These are phyloP conservation scores for Leccinellum luteum DNA, from an alignment of 768 basidiomycete species.

Conservation along the genomic window DNA sequence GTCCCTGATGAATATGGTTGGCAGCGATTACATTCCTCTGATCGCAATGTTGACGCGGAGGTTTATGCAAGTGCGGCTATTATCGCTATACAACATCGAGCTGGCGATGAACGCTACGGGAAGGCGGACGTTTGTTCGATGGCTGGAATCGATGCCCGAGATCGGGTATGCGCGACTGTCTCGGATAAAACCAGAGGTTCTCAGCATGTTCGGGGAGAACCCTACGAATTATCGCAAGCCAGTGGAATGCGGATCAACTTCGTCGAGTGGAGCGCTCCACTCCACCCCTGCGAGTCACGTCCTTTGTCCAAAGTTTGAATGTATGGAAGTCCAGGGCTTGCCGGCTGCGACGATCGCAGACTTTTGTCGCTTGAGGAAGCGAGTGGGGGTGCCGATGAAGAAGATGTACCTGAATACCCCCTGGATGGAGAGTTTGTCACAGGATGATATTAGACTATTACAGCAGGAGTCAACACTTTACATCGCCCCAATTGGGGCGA, in stretches of 20 bases:
- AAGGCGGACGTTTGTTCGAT: slow-evolving; percentile 39
- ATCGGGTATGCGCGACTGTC: slow-evolving; percentile 50
- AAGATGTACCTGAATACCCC: slow-evolving; percentile 47
- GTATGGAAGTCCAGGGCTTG: slow-evolving; percentile 46
- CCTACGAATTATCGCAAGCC: slow-evolving; percentile 24
- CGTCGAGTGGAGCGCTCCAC: slow-evolving; percentile 2
- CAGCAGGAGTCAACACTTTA: slow-evolving; percentile 30
- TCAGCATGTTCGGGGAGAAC: slow-evolving; percentile 49
- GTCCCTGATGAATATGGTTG: slow-evolving; percentile 52
- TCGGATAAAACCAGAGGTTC: slow-evolving; percentile 39
- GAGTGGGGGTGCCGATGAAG: slow-evolving; percentile 43
- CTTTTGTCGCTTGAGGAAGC: slow-evolving; percentile 38
- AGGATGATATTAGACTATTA: slow-evolving; percentile 22
- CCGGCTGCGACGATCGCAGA: slow-evolving; percentile 30
- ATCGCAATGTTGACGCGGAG: slow-evolving; percentile 44
- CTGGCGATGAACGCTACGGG: slow-evolving; percentile 28
- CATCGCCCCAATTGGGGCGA: slow-evolving; percentile 34
- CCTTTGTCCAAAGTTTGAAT: slow-evolving; percentile 45
- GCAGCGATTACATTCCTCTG: slow-evolving; percentile 50
- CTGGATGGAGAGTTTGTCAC: slow-evolving; percentile 22
- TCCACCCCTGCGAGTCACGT: slow-evolving; percentile 13
- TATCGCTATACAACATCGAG: slow-evolving; percentile 51
- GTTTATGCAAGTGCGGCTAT: slow-evolving; percentile 51
- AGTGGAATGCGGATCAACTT: slow-evolving; percentile 1
- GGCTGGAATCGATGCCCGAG: slow-evolving; percentile 58